phyloP scores from a whole-genome alignment of 164 flowering plant species.

The Piper longum region DNA sequence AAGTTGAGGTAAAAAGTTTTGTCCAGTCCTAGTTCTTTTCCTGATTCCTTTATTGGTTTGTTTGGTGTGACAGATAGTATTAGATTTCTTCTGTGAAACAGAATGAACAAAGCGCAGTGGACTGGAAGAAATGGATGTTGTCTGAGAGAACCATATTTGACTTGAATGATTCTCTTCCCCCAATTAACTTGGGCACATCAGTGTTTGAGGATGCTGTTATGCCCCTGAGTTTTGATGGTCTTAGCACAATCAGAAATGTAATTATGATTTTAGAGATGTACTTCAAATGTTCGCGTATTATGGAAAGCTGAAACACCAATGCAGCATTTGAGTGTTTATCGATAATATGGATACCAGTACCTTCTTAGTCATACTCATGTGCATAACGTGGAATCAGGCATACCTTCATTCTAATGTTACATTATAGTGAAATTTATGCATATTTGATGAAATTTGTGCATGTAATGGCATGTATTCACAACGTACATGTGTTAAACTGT shows the following conservation, averaged over 20 bases:
- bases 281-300: constrained; percentile 9
- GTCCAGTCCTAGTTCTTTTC: background rate
- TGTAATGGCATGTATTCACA: too few species aligned
- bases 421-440: too few species aligned
- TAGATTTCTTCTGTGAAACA: constrained; percentile 14
- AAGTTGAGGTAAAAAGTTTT: constrained; percentile 31
- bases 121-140: constrained; percentile 73
- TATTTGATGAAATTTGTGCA: too few species aligned
- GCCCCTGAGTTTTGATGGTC: constrained; percentile 29
- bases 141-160: constrained; percentile 17
- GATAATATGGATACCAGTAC: background rate
- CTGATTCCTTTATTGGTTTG: background rate
- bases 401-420: too few species aligned
- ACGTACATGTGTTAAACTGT: too few species aligned
- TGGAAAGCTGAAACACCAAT: constrained; percentile 1
- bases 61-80: background rate
- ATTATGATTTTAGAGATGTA: constrained; percentile 6
- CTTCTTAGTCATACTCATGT: background rate
- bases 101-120: constrained; percentile 34
- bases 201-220: constrained; percentile 23
- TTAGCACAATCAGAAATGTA: constrained; percentile 7
- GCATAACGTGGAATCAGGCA: background rate
- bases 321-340: background rate
- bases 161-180: constrained; percentile 6
- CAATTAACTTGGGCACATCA: constrained; percentile 17